Evolutionary conservation across 2,329 filamentous ascomycete genomes (phyloP), one percentile per base, ranked within the genome.

Genomic region (Colletotrichum euphorbiae): DNA sequence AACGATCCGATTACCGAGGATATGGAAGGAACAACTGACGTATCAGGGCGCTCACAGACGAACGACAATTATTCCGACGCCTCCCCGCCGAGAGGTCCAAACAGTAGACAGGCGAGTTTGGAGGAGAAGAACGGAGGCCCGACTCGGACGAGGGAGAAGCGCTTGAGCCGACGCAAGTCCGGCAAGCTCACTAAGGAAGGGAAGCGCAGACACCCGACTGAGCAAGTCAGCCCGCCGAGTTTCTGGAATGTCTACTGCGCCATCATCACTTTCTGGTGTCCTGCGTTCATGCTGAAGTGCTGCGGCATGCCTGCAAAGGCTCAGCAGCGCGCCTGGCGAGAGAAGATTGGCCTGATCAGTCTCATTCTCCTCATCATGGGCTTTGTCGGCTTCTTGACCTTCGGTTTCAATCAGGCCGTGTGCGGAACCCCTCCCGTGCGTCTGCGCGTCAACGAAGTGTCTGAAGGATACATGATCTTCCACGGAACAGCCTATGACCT

Each of bases 311-410:
- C 90, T 7, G 87, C 92, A 51, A 96, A 92, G 79, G 93, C 91
- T 15, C 93, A 98, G 79, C 91, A 94, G 76, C 88, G 93, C 75
- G 96, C 96, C 2, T 99, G 96, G 96, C 89, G 96, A 72, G 96
- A 99, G 78, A 99, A 99, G 85, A 97, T 99, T 85, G 96, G 96
- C 2, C 82, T 99, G 67, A 93, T 98, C 81, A 97, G 94, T 80
- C 90, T 99, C 76, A 99, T 99, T 77, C 77, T 97, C 36, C 77
- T 91, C 69, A 94, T 98, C 76, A 97, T 94, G 84, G 87, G 89
- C 9, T 89, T 94, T 75, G 95, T 99, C 54, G 96, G 96, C 76
- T 99, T 95, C 81, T 83, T 99, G 61, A 99, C 96, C 0, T 99
- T 99, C 75, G 96, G 96, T 50, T 99, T 99, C 80, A 98, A 93